Conservation (phyloP, 495 filamentous ascomycete genomes). For the Tuber calosporum region DNA sequence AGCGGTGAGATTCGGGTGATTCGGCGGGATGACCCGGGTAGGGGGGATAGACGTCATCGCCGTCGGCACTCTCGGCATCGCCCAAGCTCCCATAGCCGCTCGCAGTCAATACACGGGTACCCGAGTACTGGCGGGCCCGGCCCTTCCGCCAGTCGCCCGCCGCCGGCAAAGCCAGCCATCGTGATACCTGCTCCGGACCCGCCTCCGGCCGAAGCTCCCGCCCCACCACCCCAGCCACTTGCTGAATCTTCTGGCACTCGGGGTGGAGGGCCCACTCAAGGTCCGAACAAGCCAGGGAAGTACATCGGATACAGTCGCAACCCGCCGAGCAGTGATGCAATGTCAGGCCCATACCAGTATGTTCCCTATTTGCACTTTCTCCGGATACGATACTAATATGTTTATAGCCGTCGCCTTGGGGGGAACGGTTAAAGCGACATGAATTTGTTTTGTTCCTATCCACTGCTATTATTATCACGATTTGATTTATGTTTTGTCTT, state of each 20-base stretch:
- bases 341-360: slow-evolving; percentile 19
- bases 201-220: slow-evolving; percentile 26
- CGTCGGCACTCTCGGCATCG: slow-evolving; percentile 21
- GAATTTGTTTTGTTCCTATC: not conserved
- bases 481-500: not conserved
- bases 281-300: slow-evolving; percentile 36
- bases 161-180: slow-evolving; percentile 38
- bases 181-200: slow-evolving; percentile 34
- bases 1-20: slow-evolving; percentile 34
- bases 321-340: slow-evolving; percentile 29
- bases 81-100: slow-evolving; percentile 14
- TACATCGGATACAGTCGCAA: slow-evolving; percentile 40
- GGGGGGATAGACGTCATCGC: slow-evolving; percentile 20
- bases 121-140: slow-evolving; percentile 22
- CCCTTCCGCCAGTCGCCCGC: slow-evolving; percentile 34
- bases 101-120: slow-evolving; percentile 35
- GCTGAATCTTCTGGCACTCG: not conserved
- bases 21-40: slow-evolving; percentile 31
- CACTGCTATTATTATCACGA: not conserved
- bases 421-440: not conserved
- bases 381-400: slow-evolving; percentile 7
- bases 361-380: not conserved
- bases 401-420: slow-evolving; percentile 11
- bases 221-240: slow-evolving; percentile 16
- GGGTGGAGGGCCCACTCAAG: slow-evolving; percentile 19